Base-by-base conservation (phyloP, 352 stramenopile species). In the Aphanomyces astaci region DNA sequence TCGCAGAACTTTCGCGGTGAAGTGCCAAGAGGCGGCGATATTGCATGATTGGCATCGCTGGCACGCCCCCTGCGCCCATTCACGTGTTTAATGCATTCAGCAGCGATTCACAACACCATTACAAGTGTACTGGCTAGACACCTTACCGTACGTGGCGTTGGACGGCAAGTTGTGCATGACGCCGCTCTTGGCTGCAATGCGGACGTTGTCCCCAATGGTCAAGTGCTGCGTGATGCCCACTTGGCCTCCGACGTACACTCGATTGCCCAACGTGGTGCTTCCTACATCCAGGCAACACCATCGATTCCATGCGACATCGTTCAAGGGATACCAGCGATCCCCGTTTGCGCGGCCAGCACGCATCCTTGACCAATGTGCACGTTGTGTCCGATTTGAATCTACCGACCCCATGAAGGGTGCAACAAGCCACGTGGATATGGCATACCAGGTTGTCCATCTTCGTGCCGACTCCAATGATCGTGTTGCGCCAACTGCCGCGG, bases 361-460 rank as follows among this genome's bases (percentile, higher is more conserved):
- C 87, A 93, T 11, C 77, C 77, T 3, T 51, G 46, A 36, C 85
- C 87, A 51, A 95, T 75, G 46, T 92, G 80, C 13, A 94, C 86
- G 39, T 95, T 95, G 75, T 95, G 87, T 2, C 85, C 87, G 55
- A 94, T 86, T 75, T 94, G 85, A 52, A 95, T 93, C 83, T 91
- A 53, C 10, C 45, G 24, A 51, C 2, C 55, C 31, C 24, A 48
- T 48, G 11, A 64, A n/a, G 17, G 25, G 0, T 10, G 19, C 28
- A 10, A 46, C 4, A 31, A 31, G 48, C 45, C 0, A 60, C 15
- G 9, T 31, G 32, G 9, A 11, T 40, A 60, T 40, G 19, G 72
- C 56, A 17, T 56, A 91, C 83, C 63, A 94, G 65, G 52, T 94
- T 95, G 72, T 95, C 87, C 33, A 94, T 78, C 56, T 95, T 95